These are phyloP conservation scores for Apocynum venetum DNA, from an alignment of 257 asterid genomes.

Conservation along the genomic window DNA sequence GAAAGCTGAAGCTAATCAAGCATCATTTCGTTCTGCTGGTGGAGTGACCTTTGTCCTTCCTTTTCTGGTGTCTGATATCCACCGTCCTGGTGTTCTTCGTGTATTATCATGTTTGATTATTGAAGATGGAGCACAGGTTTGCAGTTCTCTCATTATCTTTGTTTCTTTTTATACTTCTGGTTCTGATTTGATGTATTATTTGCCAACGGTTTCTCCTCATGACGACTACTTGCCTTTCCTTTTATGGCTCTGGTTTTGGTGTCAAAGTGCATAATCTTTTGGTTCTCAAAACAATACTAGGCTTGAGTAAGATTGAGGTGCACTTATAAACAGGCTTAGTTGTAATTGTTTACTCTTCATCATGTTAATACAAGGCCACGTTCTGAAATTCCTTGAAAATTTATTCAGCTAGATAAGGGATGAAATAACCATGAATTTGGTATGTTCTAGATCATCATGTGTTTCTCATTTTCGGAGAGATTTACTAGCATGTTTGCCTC, in stretches of 20 bases:
- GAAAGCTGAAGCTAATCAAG: constrained; percentile 89
- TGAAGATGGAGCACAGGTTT: constrained; percentile 89
- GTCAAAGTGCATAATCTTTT: neutral
- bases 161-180: neutral
- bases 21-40: constrained; percentile 75
- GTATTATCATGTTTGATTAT: constrained; percentile 86
- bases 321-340: neutral
- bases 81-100: constrained; percentile 87
- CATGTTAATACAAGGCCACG: neutral
- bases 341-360: neutral
- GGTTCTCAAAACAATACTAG: neutral
- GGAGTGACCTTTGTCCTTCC: constrained; percentile 81
- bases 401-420: neutral
- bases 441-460: neutral
- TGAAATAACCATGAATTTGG: neutral
- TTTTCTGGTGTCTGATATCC: constrained; percentile 77
- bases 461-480: neutral
- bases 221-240: neutral
- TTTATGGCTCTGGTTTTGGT: neutral
- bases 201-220: neutral
- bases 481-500: neutral
- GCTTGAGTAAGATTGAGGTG: neutral
- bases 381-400: neutral
- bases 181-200: neutral
- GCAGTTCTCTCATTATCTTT: constrained; percentile 3